Base-by-base conservation (phyloP, 2,329 filamentous ascomycete species). In the Magnaporthiopsis poae region DNA sequence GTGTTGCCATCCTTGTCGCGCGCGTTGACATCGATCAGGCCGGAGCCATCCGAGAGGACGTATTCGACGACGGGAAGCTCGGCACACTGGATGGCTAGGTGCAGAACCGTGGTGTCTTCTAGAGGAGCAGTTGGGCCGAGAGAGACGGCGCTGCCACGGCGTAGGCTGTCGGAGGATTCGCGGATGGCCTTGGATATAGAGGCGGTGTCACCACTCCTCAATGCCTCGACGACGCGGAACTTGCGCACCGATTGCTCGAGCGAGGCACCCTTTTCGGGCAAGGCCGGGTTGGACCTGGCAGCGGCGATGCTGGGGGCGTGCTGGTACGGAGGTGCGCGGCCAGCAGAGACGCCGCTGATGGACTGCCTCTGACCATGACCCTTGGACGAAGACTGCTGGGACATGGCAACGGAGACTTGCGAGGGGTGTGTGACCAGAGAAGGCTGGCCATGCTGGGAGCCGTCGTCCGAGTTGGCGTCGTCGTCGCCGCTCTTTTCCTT, bases 1-100 rank as follows among this genome's bases (percentile, higher is more conserved):
- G 93, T 96, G 76, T 98, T 99, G 68, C 95, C 95, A 72, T 98
- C 94, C 71, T 90, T 90, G 78, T 99, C 95, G 68, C 90, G 88
- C 60, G 90, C 88, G 76, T 98, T 99, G 75, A 98, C 81, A 74
- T 98, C 92, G 66, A 96, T 81, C 65, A 80, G 80, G 60, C 81
- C 82, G 18, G 80, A 83, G 36, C 89, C 86, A 69, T 91, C 85
- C 1, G 92, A 93, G 61, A 99, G 80, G n/a, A 98, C 90, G 73
- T 94, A 97, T 75, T 99, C 93, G 66, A 99, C 90, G 35, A 99
- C 92, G 27, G 91, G 88, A 63, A 90, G 85, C 75, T 98, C 95
- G 64, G 95, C 94, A 77, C 94, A 98, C 78, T 99, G 95, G 61
- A 98, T 92, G 33, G 95, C 93, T 60, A 99, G 82, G 76, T 99